A percentile compares a stretch with the other conserved stretches of the same genome.
Conservation (phyloP, 345 rosid genomes). For the Citrus australasica region DNA sequence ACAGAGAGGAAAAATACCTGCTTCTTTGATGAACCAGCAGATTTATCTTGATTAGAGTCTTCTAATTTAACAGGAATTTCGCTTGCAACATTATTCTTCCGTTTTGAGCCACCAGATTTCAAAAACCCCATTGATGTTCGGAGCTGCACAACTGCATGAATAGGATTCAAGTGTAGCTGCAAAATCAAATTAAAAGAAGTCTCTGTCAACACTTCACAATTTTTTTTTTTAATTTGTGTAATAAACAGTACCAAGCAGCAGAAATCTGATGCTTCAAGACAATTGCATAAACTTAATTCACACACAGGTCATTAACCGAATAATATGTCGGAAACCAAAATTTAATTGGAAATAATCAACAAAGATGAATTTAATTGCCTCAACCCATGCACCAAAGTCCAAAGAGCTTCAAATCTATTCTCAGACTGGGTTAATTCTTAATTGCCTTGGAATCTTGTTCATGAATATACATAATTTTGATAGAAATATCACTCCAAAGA, state of each 20-base stretch:
- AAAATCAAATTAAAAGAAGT: conserved; percentile 21
- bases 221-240: no score
- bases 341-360: neutral
- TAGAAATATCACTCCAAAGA: neutral
- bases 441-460: neutral
- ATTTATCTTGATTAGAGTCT: conserved; percentile 32
- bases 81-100: conserved; percentile 32
- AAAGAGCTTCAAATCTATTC: neutral
- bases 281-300: neutral
- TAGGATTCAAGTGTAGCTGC: conserved; percentile 88
- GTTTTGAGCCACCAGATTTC: conserved; percentile 31
- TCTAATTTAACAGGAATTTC: conserved; percentile 37
- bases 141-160: conserved; percentile 82
- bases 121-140: conserved; percentile 62
- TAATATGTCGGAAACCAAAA: neutral
- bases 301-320: neutral
- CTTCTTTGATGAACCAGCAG: conserved; percentile 53
- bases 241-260: neutral
- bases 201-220: neutral
- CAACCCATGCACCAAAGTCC: neutral
- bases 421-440: neutral
- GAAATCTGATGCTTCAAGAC: neutral
- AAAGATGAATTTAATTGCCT: neutral
- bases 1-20: conserved; percentile 37
- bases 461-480: neutral